Conservation (phyloP, 2,329 filamentous ascomycete genomes). For the Dactylellina parvicollis region DNA sequence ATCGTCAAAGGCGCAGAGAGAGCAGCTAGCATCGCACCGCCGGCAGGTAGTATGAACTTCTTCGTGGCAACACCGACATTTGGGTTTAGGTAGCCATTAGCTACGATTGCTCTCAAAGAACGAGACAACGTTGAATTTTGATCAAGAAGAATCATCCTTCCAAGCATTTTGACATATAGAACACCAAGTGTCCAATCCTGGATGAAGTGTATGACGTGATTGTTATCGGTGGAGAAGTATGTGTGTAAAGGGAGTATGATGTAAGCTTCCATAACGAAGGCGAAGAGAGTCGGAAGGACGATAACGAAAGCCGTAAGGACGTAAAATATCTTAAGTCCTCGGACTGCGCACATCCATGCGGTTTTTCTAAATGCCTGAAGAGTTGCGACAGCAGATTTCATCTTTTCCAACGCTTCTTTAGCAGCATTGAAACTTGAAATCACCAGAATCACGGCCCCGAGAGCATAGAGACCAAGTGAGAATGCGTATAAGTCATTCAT, state of each 20-base stretch:
- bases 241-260: slow-evolving; percentile 86
- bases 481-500: slow-evolving; percentile 98
- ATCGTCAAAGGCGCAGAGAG: slow-evolving; percentile 73
- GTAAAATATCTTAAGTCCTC: slow-evolving; percentile 70
- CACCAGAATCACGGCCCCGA: slow-evolving; percentile 75
- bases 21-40: slow-evolving; percentile 70
- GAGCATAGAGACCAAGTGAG: slow-evolving; percentile 84
- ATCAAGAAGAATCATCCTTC: slow-evolving; percentile 74
- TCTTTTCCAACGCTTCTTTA: slow-evolving; percentile 27
- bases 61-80: slow-evolving; percentile 82
- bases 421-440: slow-evolving; percentile 59
- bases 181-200: slow-evolving; percentile 95
- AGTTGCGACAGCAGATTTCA: slow-evolving; percentile 31
- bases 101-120: slow-evolving; percentile 70
- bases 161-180: slow-evolving; percentile 83
- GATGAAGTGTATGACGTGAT: slow-evolving; percentile 83
- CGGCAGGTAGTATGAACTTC: slow-evolving; percentile 81
- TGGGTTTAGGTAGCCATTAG: slow-evolving; percentile 81
- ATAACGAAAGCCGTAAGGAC: slow-evolving; percentile 78
- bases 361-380: slow-evolving; percentile 37
- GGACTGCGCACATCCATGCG: slow-evolving; percentile 42
- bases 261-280: slow-evolving; percentile 86
- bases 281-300: slow-evolving; percentile 82
- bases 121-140: slow-evolving; percentile 76
- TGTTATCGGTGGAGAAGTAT: slow-evolving; percentile 66